These are phyloP conservation scores for Inonotus hispidus DNA, from an alignment of 1,284 basidiomycete genomes.

Conservation along the genomic window DNA sequence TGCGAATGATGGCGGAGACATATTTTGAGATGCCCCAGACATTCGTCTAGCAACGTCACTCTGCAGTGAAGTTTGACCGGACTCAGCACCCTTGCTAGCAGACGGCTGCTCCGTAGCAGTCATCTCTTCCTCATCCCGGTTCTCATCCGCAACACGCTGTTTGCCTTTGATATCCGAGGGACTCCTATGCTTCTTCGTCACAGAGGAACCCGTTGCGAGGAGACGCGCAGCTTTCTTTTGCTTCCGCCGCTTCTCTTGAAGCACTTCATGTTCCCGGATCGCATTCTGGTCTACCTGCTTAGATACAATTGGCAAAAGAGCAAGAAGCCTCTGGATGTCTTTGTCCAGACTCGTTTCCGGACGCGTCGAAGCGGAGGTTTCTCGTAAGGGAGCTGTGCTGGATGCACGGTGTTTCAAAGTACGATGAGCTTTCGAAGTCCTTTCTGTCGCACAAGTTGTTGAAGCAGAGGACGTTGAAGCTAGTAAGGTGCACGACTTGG, in stretches of 20 bases:
- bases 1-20: background rate
- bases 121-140: background rate
- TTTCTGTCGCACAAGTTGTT: background rate
- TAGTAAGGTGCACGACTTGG: background rate
- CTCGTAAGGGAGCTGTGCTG: background rate
- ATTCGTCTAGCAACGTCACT: background rate
- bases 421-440: background rate
- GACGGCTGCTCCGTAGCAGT: background rate
- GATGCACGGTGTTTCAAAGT: background rate
- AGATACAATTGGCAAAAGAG: constrained; percentile 4
- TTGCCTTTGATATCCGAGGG: constrained; percentile 1
- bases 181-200: background rate
- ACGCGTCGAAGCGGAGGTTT: background rate
- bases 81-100: background rate
- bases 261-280: constrained; percentile 2
- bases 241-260: background rate
- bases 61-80: background rate
- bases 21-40: background rate
- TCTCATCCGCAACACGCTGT: background rate
- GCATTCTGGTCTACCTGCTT: constrained; percentile 6
- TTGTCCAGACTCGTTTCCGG: background rate
- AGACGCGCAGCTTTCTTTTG: background rate
- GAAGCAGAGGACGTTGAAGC: background rate
- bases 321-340: constrained; percentile 1
- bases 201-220: background rate